Conservation (phyloP, 345 rosid species). For the Salix purpurea region DNA sequence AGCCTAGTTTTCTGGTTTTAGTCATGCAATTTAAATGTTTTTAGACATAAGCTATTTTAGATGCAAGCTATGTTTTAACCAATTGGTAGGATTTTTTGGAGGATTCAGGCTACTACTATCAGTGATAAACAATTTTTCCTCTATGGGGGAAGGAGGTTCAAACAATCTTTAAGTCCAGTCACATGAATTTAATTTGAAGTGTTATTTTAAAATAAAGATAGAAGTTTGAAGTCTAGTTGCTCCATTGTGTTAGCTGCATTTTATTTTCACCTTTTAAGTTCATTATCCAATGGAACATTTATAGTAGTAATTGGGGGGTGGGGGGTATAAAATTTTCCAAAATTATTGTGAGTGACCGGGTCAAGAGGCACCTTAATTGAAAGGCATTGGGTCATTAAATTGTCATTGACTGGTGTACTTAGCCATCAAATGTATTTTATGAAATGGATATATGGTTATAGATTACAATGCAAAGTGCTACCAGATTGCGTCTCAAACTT, state of each 20-base stretch:
- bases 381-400: not conserved
- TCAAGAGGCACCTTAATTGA: not conserved
- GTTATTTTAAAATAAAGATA: not conserved
- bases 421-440: not conserved
- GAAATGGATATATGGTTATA: not conserved
- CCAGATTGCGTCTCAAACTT: not conserved
- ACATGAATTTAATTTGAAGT: not conserved
- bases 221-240: not conserved
- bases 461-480: not conserved
- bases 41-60: not conserved
- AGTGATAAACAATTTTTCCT: not conserved
- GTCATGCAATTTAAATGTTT: not conserved
- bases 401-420: not conserved
- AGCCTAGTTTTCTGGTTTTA: not conserved
- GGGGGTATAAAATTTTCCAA: not conserved
- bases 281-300: not conserved
- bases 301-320: too few species aligned
- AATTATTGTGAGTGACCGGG: not conserved
- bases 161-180: not conserved
- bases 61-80: not conserved
- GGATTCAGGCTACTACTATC: not conserved
- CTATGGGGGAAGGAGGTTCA: not conserved
- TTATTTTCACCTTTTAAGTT: not conserved
- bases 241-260: not conserved
- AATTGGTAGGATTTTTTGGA: not conserved